Conservation (phyloP, 306 rosid genomes). For the Gleditsia sinensis region DNA sequence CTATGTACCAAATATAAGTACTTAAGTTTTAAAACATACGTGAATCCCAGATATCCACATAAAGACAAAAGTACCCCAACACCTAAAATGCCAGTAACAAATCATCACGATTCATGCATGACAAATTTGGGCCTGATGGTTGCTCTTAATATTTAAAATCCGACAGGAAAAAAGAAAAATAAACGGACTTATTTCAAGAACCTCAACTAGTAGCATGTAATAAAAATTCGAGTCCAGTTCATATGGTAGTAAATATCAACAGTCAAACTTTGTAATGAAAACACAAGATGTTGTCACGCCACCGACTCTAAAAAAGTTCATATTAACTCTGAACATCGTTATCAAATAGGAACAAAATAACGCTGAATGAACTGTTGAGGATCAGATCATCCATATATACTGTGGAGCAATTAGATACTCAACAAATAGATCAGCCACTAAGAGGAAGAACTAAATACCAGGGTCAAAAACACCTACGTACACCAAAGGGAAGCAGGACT, state of each 20-base stretch:
- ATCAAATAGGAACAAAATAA: background rate
- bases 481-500: conserved; percentile 17
- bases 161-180: too few species aligned
- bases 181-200: too few species aligned
- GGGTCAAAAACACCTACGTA: conserved; percentile 15
- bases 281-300: background rate
- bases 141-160: too few species aligned
- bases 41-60: too few species aligned
- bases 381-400: conserved; percentile 19
- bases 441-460: conserved; percentile 21
- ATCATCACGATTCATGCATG: too few species aligned
- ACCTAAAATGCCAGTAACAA: too few species aligned
- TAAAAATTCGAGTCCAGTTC: conserved; percentile 13
- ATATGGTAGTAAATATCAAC: background rate
- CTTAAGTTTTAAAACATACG: too few species aligned
- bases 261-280: background rate
- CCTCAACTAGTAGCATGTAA: background rate
- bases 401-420: background rate
- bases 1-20: too few species aligned
- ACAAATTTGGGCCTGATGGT: too few species aligned
- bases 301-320: background rate
- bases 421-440: conserved; percentile 16
- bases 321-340: conserved; percentile 21
- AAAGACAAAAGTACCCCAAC: too few species aligned
- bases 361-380: conserved; percentile 13